These are phyloP conservation scores for Eutypella sp. DNA, from an alignment of 2,329 filamentous ascomycete species.

Conservation along the genomic window DNA sequence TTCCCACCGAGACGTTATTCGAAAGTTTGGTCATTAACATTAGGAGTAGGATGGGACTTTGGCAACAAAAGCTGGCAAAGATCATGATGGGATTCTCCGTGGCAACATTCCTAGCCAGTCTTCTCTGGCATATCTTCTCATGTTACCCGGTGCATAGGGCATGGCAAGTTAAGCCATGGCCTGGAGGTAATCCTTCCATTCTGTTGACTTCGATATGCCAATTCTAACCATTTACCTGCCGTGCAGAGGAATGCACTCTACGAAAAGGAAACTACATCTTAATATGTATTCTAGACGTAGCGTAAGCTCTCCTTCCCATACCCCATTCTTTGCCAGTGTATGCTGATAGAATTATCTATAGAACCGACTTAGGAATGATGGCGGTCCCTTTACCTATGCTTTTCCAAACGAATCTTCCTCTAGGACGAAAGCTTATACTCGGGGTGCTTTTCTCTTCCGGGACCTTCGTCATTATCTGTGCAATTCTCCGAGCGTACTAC, in stretches of 20 bases:
- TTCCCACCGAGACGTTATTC: too few species aligned
- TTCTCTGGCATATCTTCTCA: conserved; percentile 24
- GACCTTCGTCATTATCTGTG: conserved; percentile 23
- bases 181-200: conserved; percentile 14
- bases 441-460: conserved; percentile 21
- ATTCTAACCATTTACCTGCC: too few species aligned
- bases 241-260: conserved; percentile 18
- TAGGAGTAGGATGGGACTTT: conserved; percentile 18
- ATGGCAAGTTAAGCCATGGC: conserved; percentile 28
- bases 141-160: conserved; percentile 22
- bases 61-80: conserved; percentile 19
- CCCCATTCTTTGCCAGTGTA: background rate
- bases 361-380: conserved; percentile 16
- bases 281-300: background rate
- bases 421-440: conserved; percentile 18
- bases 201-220: background rate
- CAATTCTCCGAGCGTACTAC: conserved; percentile 22
- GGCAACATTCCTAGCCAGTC: conserved; percentile 20
- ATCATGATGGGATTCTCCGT: conserved; percentile 18
- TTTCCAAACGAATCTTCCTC: conserved; percentile 12
- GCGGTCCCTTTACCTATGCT: conserved; percentile 18
- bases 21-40: background rate
- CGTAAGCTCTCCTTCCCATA: background rate
- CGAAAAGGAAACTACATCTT: conserved; percentile 16
- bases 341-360: conserved; percentile 1